Percentiles rank a stretch among this genome's conserved stretches.
Conservation (phyloP, 108 stramenopile species). For the Halocafeteria seosinensis region DNA sequence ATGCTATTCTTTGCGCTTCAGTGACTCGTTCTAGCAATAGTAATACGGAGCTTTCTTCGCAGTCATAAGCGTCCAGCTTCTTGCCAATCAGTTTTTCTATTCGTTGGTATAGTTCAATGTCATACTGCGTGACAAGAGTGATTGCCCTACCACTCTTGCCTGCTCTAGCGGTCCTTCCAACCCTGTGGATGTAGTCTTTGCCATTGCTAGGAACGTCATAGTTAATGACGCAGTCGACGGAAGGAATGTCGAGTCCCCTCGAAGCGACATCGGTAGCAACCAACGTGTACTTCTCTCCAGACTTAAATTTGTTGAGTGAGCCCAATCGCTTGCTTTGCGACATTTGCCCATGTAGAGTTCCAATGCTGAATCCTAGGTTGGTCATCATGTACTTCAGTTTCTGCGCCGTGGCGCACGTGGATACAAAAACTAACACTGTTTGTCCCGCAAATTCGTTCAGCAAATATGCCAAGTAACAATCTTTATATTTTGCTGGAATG, state of each 20-base stretch:
- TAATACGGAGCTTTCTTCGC: constrained; percentile 40
- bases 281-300: constrained; percentile 41
- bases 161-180: constrained; percentile 89
- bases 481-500: constrained; percentile 98
- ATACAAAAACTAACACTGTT: constrained; percentile 80
- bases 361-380: constrained; percentile 82
- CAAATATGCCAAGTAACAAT: constrained; percentile 83
- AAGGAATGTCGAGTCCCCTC: constrained; percentile 85
- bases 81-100: constrained; percentile 64
- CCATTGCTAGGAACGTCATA: constrained; percentile 72
- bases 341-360: constrained; percentile 96
- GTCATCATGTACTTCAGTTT: constrained; percentile 75
- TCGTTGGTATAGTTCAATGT: constrained; percentile 89
- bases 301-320: constrained; percentile 77
- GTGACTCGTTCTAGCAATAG: not conserved
- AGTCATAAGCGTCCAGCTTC: constrained; percentile 59
- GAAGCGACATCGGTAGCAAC: constrained; percentile 94
- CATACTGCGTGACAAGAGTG: constrained; percentile 95
- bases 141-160: constrained; percentile 81
- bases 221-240: constrained; percentile 85
- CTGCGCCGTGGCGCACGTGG: constrained; percentile 89
- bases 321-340: constrained; percentile 86
- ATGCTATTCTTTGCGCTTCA: not conserved
- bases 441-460: constrained; percentile 88
- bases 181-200: constrained; percentile 84